Percentiles rank a stretch among this genome's conserved stretches.
Conservation (phyloP, 345 rosid genomes). For the Dovyalis caffra region DNA sequence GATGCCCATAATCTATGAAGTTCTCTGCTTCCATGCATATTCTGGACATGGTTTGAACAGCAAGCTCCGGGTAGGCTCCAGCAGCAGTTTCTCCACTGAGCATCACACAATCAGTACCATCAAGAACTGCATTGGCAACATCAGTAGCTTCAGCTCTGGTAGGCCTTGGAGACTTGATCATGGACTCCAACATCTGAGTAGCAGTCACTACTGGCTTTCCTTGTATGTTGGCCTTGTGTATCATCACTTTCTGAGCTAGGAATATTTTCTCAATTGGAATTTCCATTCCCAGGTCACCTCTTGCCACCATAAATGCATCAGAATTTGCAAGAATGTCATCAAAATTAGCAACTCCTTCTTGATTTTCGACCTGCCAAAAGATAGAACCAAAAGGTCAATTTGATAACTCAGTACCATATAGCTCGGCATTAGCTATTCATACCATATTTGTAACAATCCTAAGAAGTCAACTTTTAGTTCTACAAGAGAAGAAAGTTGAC, state of each 20-base stretch:
- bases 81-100: slow-evolving; percentile 43
- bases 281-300: slow-evolving; percentile 48
- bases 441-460: not conserved
- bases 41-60: slow-evolving; percentile 39
- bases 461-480: not conserved
- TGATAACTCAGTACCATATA: not conserved
- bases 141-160: slow-evolving; percentile 43
- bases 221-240: slow-evolving; percentile 30
- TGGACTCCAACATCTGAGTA: slow-evolving; percentile 43
- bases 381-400: not conserved
- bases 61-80: slow-evolving; percentile 40
- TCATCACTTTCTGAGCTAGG: slow-evolving; percentile 40
- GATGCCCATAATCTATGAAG: slow-evolving; percentile 25
- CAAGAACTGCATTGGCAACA: slow-evolving; percentile 42
- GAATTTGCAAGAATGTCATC: slow-evolving; percentile 34
- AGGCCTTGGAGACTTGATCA: slow-evolving; percentile 44
- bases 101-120: slow-evolving; percentile 41
- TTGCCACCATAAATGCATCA: slow-evolving; percentile 40
- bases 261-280: slow-evolving; percentile 42
- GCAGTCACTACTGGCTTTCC: slow-evolving; percentile 41
- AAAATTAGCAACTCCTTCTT: slow-evolving; percentile 35
- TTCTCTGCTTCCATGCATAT: slow-evolving; percentile 38
- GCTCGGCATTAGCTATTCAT: not conserved
- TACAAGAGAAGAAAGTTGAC: not conserved
- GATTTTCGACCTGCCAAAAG: slow-evolving; percentile 29